phyloP scores from a whole-genome alignment of 2,329 filamentous ascomycete genomes.

The Aspergillus chevalieri region DNA sequence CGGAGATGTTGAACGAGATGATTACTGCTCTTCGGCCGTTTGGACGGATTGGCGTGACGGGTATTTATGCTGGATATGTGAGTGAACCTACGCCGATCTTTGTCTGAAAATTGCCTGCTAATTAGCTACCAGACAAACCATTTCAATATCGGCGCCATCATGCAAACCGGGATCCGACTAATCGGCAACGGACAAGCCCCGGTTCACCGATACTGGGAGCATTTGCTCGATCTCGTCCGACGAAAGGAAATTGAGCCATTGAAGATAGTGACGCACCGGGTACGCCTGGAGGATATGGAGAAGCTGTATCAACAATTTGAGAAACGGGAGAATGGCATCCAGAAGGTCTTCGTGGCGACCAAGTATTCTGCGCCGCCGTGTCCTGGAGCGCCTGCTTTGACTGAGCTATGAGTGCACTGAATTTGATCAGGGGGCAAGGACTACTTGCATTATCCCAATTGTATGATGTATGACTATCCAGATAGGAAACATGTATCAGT shows the following conservation, averaged over 20 bases:
- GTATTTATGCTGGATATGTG: slow-evolving; percentile 58
- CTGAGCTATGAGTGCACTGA: slow-evolving; percentile 22
- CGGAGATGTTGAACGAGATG: slow-evolving; percentile 53
- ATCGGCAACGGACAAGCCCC: slow-evolving; percentile 65
- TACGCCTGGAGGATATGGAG: slow-evolving; percentile 66
- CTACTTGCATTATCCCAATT: too few relatives aligned
- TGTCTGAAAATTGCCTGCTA: background rate
- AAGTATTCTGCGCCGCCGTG: slow-evolving; percentile 50
- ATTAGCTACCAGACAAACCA: slow-evolving; percentile 57
- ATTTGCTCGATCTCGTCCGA: slow-evolving; percentile 64
- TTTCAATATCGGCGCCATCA: slow-evolving; percentile 75
- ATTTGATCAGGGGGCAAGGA: background rate
- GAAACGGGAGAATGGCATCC: slow-evolving; percentile 55
- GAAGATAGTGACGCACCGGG: slow-evolving; percentile 75
- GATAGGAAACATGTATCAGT: too few relatives aligned
- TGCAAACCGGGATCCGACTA: slow-evolving; percentile 79
- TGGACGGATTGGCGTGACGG: slow-evolving; percentile 69
- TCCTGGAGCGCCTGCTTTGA: slow-evolving; percentile 47
- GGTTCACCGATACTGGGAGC: slow-evolving; percentile 78
- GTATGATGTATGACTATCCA: too few relatives aligned
- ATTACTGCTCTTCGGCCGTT: slow-evolving; percentile 51
- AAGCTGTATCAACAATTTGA: slow-evolving; percentile 61
- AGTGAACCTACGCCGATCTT: background rate
- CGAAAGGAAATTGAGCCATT: slow-evolving; percentile 64
- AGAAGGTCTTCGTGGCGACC: slow-evolving; percentile 69